Percentiles rank a stretch among this genome's conserved stretches.
phyloP scores from a whole-genome alignment of 805 yeast genomes.

The Dipodascus geniculatus region DNA sequence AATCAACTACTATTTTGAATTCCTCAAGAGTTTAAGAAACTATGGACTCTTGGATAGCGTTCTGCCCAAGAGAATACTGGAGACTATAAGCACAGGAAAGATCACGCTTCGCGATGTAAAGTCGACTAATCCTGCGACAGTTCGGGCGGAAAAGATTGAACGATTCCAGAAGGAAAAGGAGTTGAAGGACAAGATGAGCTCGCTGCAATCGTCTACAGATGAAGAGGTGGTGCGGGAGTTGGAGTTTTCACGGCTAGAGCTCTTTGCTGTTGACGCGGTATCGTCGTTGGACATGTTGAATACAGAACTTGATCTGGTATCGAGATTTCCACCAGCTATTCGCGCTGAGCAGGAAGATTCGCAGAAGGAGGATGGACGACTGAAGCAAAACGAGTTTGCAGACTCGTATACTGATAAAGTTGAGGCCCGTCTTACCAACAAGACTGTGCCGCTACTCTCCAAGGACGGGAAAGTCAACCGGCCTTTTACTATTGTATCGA shows the following conservation, averaged over 20 bases:
- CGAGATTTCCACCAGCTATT: slow-evolving; percentile 29
- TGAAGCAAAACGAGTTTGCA: slow-evolving; percentile 13
- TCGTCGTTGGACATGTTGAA: slow-evolving; percentile 43
- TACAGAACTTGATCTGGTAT: slow-evolving; percentile 58
- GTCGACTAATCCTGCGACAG: slow-evolving; percentile 27
- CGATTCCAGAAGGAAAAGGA: slow-evolving; percentile 50
- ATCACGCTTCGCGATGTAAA: slow-evolving; percentile 8
- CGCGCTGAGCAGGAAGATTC: slow-evolving; percentile 11
- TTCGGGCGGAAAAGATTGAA: slow-evolving; percentile 63
- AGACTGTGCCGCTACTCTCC: slow-evolving; percentile 38
- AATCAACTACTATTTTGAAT: slow-evolving; percentile 17
- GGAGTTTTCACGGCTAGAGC: slow-evolving; percentile 42
- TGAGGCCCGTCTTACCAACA: slow-evolving; percentile 33
- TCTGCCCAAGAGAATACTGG: slow-evolving; percentile 10
- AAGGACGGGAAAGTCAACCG: slow-evolving; percentile 67
- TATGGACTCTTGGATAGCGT: slow-evolving; percentile 11
- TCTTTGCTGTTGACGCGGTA: slow-evolving; percentile 43
- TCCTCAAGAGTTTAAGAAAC: slow-evolving; percentile 7
- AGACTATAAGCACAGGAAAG: not conserved
- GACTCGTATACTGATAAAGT: slow-evolving; percentile 53
- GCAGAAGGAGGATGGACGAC: slow-evolving; percentile 11
- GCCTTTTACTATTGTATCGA: slow-evolving; percentile 64
- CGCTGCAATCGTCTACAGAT: slow-evolving; percentile 29
- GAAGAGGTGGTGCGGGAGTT: slow-evolving; percentile 54
- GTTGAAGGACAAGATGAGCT: slow-evolving; percentile 33